phyloP scores from a whole-genome alignment of 305 asterid species.

The Solanum hybrid region DNA sequence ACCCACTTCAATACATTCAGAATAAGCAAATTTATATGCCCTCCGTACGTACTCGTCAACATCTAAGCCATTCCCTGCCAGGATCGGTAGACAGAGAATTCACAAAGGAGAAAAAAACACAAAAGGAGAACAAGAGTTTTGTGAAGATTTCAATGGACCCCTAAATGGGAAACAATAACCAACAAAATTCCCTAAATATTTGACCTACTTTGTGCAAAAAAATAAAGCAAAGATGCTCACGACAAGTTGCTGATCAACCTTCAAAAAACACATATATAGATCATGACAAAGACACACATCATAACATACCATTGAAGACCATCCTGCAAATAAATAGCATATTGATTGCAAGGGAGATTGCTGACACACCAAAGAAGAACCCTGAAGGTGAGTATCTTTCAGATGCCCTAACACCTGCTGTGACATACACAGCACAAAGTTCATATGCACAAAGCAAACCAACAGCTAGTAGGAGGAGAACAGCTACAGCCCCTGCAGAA shows the following conservation, averaged over 20 bases:
- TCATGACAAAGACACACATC: constrained; percentile 7
- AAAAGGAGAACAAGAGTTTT: not conserved
- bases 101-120: not conserved
- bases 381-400: constrained; percentile 98
- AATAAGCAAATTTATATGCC: constrained; percentile 94
- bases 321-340: constrained; percentile 99
- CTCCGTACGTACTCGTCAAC: constrained; percentile 96
- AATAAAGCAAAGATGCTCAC: not conserved
- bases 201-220: not conserved
- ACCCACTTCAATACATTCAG: constrained; percentile 97
- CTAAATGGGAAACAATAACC: not conserved
- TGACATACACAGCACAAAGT: constrained; percentile 97
- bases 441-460: constrained; percentile 98
- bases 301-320: constrained; percentile 82
- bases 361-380: constrained; percentile 98
- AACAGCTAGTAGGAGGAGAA: constrained; percentile 91
- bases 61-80: constrained; percentile 85
- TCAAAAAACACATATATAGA: not conserved
- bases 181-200: not conserved
- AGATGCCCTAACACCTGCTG: constrained; percentile 89
- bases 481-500: constrained; percentile 90
- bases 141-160: not conserved
- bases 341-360: constrained; percentile 92
- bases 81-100: constrained; percentile 16
- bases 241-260: not conserved